A percentile compares a stretch with the other conserved stretches of the same genome.
phyloP scores from a whole-genome alignment of 2,329 filamentous ascomycete genomes.

The Biscogniauxia marginata region DNA sequence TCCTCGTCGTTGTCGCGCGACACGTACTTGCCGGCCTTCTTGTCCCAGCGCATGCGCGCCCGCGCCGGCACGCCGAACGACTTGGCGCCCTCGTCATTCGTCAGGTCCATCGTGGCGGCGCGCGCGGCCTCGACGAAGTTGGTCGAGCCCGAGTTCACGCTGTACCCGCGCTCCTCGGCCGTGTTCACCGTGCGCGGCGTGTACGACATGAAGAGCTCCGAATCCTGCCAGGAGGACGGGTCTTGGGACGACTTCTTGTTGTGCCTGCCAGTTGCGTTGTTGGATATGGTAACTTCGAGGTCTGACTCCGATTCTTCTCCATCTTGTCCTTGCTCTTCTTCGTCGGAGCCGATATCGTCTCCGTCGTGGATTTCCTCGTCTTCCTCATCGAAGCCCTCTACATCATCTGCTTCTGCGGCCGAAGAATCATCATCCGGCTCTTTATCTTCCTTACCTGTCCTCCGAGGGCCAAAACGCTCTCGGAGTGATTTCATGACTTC shows the following conservation, averaged over 20 bases:
- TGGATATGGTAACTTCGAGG: constrained; percentile 69
- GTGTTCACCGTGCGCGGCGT: constrained; percentile 76
- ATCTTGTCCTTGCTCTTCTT: constrained; percentile 37
- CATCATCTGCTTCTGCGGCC: constrained; percentile 11
- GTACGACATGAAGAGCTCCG: constrained; percentile 96
- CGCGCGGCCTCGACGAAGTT: constrained; percentile 90
- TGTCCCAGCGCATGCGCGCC: constrained; percentile 88
- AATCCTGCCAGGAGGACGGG: constrained; percentile 71
- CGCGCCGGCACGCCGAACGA: constrained; percentile 75
- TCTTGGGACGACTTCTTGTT: constrained; percentile 42
- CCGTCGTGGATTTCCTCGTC: constrained; percentile 30
- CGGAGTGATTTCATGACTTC: constrained; percentile 74
- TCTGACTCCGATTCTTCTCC: constrained; percentile 60
- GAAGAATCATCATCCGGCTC: constrained; percentile 26
- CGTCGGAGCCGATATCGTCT: constrained; percentile 36
- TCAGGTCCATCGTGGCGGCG: constrained; percentile 86
- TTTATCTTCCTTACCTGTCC: constrained; percentile 40
- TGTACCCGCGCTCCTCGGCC: constrained; percentile 89
- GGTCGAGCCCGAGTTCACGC: constrained; percentile 76
- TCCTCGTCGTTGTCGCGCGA: constrained; percentile 90
- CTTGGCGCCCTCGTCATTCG: constrained; percentile 80
- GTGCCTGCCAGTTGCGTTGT: constrained; percentile 44
- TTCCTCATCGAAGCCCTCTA: constrained; percentile 23
- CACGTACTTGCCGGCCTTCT: constrained; percentile 95
- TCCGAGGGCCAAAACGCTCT: constrained; percentile 64